These are phyloP conservation scores for Aspergillus wentii DNA, from an alignment of 495 filamentous ascomycete species.

Conservation along the genomic window DNA sequence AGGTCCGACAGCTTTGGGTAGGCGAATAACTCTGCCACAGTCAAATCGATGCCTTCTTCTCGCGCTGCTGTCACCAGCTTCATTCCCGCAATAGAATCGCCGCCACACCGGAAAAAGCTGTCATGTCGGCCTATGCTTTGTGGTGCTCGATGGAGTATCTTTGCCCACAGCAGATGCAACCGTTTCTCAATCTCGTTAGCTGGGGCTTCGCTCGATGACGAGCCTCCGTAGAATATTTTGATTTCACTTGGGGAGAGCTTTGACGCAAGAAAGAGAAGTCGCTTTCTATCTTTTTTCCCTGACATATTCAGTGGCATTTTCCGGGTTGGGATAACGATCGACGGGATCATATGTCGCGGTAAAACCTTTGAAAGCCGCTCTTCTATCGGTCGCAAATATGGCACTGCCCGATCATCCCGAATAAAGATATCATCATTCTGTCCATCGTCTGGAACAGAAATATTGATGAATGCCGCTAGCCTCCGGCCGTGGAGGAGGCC, in stretches of 20 bases:
- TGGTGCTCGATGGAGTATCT: background rate
- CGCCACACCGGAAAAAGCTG: constrained; percentile 48
- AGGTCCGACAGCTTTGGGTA: constrained; percentile 9
- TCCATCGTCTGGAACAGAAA: background rate
- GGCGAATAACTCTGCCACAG: constrained; percentile 18
- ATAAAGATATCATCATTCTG: background rate
- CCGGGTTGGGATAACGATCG: too few species aligned
- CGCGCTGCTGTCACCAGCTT: constrained; percentile 28
- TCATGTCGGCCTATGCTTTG: constrained; percentile 11
- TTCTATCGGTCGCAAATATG: background rate
- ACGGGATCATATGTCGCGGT: too few species aligned
- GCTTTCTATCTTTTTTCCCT: background rate
- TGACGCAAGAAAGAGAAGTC: background rate
- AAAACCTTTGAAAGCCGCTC: background rate
- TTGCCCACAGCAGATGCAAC: background rate
- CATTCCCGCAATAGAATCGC: constrained; percentile 49
- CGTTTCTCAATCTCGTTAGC: background rate
- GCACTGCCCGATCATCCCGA: background rate
- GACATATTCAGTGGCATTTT: background rate
- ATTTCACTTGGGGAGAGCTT: background rate
- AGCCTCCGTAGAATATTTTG: too few species aligned
- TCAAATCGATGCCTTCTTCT: constrained; percentile 11
- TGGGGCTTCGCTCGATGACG: background rate
- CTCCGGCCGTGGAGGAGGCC: constrained; percentile 6
- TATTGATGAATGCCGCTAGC: background rate